Percentiles rank a stretch among this genome's conserved stretches.
Conservation (phyloP, 495 filamentous ascomycete genomes). For the Daldinia decipiens region DNA sequence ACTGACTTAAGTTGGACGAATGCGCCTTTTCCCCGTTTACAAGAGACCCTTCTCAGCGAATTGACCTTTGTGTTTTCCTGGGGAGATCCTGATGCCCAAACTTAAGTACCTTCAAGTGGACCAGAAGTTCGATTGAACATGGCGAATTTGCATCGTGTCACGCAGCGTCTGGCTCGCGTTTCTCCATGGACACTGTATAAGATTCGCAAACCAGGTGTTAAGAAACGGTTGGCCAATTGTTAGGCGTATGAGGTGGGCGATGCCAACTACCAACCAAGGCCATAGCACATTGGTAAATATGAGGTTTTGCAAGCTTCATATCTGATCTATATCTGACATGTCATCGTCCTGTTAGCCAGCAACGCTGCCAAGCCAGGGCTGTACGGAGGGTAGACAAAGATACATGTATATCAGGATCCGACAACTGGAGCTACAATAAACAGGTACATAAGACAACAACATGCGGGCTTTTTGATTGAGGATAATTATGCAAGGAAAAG, state of each 20-base stretch:
- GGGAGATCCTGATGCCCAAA: constrained; percentile 38
- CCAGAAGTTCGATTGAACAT: constrained; percentile 29
- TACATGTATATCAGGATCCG: constrained; percentile 21
- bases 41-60: constrained; percentile 25
- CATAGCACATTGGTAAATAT: constrained; percentile 30
- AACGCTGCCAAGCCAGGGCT: constrained; percentile 34
- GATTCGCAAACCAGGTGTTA: constrained; percentile 42
- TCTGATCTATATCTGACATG: constrained; percentile 43
- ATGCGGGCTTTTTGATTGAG: constrained; percentile 11
- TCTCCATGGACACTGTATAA: constrained; percentile 34
- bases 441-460: constrained; percentile 4
- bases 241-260: constrained; percentile 37
- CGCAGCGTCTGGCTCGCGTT: constrained; percentile 39
- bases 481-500: constrained; percentile 13
- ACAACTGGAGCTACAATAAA: constrained; percentile 13
- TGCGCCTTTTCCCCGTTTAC: constrained; percentile 28
- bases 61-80: constrained; percentile 20
- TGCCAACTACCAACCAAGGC: constrained; percentile 39
- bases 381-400: constrained; percentile 9
- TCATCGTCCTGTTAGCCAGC: constrained; percentile 45
- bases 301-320: constrained; percentile 35
- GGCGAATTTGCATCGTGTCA: constrained; percentile 43
- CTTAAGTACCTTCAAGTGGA: constrained; percentile 26
- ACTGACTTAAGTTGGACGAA: constrained; percentile 20
- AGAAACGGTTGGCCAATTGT: constrained; percentile 43